phyloP scores from a whole-genome alignment of 164 flowering plant genomes.

The Umbellularia californica region DNA sequence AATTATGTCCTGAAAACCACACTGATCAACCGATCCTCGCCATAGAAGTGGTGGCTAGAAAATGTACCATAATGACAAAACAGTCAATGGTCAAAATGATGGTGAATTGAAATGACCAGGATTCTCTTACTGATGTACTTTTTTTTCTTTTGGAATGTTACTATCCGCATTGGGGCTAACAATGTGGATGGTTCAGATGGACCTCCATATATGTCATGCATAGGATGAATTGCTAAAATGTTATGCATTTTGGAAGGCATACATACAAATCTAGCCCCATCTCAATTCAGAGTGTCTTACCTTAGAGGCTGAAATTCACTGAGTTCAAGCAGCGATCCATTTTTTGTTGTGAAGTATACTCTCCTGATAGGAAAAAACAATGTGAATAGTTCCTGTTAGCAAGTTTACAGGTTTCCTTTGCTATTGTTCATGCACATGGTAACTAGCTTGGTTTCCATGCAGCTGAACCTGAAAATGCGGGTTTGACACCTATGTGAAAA shows the following conservation, averaged over 20 bases:
- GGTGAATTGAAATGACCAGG: background rate
- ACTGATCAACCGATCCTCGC: background rate
- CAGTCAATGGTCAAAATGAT: background rate
- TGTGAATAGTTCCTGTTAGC: slow-evolving; percentile 9
- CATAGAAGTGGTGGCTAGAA: background rate
- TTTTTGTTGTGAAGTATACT: slow-evolving; percentile 58
- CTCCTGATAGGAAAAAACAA: slow-evolving; percentile 36
- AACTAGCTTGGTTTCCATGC: background rate
- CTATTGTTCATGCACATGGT: background rate
- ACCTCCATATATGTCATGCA: background rate
- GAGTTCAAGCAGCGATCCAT: slow-evolving; percentile 63
- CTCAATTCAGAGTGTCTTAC: slow-evolving; percentile 23
- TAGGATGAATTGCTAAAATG: background rate
- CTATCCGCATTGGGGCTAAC: background rate
- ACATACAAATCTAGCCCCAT: background rate
- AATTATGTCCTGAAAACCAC: no score
- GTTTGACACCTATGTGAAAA: background rate
- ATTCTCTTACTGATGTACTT: background rate
- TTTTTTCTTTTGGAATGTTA: no score
- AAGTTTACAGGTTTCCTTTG: background rate
- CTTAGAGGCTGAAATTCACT: slow-evolving; percentile 44
- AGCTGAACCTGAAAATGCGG: background rate
- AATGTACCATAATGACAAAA: background rate
- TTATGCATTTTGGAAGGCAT: background rate
- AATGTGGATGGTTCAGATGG: background rate